Evolutionary conservation across 106 monocot genomes (phyloP), one percentile per base, ranked within the genome.

Genomic region (Allium sativum): DNA sequence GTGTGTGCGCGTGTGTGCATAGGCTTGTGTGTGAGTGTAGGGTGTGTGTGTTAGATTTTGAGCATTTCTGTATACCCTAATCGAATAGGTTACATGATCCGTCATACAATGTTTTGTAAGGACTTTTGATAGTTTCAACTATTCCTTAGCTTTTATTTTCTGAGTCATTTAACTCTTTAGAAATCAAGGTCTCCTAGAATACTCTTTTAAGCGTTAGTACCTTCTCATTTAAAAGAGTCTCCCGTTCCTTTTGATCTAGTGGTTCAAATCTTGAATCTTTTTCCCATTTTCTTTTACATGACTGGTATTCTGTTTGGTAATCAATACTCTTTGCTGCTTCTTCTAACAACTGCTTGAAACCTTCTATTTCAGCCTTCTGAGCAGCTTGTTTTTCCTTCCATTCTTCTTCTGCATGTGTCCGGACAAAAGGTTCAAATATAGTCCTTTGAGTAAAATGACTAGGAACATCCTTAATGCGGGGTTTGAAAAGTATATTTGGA

Each of bases 401-500:
- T 70, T 90, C 95, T 73, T 96, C 90, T 73, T 96, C 95, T 73
- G 87, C 90, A 56, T 90, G 78, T 64, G 90, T 96, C 21, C 90
- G 74, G 59, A 96, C 95, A 76, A 75, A 96, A 42, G 84, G 95
- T 48, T 96, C 95, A 74, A 96, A 96, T 61, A 90, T 70, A 53
- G 87, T 63, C 47, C 84, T 77, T 48, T 90, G 74, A 63, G 82
- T 65, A 62, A 79, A 81, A 74, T 96, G 71, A 57, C 87, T 79
- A 52, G 90, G 84, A 73, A 96, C 75, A 73, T 84, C 90, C 95
- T 96, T n/a, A 79, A 95, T 90, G 59, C 95, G 90, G 52, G 86
- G 84, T 79, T 95, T 90, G 72, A 95, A 95, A 18, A 95, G 70
- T 68, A 95, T 90, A 74, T 95, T 95, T 14, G 95, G 95, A 45